Percentiles rank a stretch among this genome's conserved stretches.
These are phyloP conservation scores for Ambispora gerdemannii DNA, from an alignment of 192 early-diverging fungal species.

Conservation along the genomic window DNA sequence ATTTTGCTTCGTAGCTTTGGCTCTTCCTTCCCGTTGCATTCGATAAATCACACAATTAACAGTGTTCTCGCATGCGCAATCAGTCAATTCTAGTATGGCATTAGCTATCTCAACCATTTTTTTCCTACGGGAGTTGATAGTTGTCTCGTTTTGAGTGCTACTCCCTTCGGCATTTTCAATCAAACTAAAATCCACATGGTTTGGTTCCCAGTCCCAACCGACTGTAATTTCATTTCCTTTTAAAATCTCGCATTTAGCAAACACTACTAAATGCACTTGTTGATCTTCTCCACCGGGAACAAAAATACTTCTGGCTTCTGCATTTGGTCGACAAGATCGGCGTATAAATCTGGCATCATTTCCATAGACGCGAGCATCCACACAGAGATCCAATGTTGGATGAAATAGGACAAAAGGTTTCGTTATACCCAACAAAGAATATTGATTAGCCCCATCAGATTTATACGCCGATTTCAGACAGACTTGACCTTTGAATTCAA, in stretches of 20 bases:
- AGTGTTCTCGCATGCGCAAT: conserved; percentile 46
- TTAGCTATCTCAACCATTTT: conserved; percentile 35
- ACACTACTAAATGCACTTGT: conserved; percentile 63
- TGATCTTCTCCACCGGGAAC: conserved; percentile 47
- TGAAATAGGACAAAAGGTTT: conserved; percentile 64
- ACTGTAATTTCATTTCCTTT: conserved; percentile 68
- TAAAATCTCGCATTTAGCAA: conserved; percentile 54
- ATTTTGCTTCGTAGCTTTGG: conserved; percentile 1
- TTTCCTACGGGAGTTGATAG: conserved; percentile 29
- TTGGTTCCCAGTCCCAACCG: conserved; percentile 67
- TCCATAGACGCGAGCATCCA: conserved; percentile 67
- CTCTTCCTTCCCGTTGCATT: conserved; percentile 37
- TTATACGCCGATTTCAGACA: conserved; percentile 64
- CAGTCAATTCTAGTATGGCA: conserved; percentile 41
- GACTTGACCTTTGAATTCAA: conserved; percentile 77
- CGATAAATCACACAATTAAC: conserved; percentile 44
- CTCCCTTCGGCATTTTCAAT: conserved; percentile 32
- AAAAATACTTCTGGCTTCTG: conserved; percentile 58
- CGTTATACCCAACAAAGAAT: conserved; percentile 60
- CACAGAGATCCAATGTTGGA: conserved; percentile 60
- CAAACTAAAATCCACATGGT: conserved; percentile 41
- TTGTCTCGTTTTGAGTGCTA: conserved; percentile 24
- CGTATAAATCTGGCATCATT: conserved; percentile 67
- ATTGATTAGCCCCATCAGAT: conserved; percentile 62
- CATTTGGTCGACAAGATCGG: conserved; percentile 66